Percentiles rank a stretch among this genome's conserved stretches.
phyloP scores from a whole-genome alignment of 768 basidiomycete species.

The Boletus rubroflammeus region DNA sequence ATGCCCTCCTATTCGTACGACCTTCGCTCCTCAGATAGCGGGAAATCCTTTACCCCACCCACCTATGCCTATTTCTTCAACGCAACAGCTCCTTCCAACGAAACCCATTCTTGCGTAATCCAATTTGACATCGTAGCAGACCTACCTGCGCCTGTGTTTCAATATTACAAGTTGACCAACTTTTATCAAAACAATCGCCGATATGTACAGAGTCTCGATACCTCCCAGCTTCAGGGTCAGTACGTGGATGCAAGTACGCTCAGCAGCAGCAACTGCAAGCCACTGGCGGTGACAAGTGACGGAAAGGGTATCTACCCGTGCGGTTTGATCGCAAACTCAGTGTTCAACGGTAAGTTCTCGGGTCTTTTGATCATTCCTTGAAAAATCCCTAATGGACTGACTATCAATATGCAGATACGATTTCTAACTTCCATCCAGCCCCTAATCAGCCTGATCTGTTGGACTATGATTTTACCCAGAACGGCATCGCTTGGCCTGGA shows the following conservation, averaged over 20 bases:
- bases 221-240: constrained; percentile 81
- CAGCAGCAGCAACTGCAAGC: constrained; percentile 82
- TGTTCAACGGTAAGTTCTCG: constrained; percentile 78
- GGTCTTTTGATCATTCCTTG: not conserved
- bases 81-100: constrained; percentile 42
- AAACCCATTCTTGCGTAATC: constrained; percentile 65
- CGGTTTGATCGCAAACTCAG: constrained; percentile 93
- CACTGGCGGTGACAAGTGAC: constrained; percentile 54
- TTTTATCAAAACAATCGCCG: constrained; percentile 98
- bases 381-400: not conserved
- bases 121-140: constrained; percentile 81
- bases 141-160: constrained; percentile 69
- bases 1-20: constrained; percentile 66
- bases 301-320: constrained; percentile 83
- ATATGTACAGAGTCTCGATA: constrained; percentile 89
- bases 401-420: constrained; percentile 62
- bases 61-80: constrained; percentile 70
- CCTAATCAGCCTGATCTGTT: constrained; percentile 39
- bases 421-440: constrained; percentile 52
- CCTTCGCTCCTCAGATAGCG: constrained; percentile 57
- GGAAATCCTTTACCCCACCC: constrained; percentile 49
- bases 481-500: constrained; percentile 93
- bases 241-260: constrained; percentile 46
- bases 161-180: constrained; percentile 96
- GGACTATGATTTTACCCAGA: constrained; percentile 69